Evolutionary conservation across 176 grass and related monocot genomes (phyloP), one percentile per base, ranked within the genome.

Genomic region (Eragrostis curvula): DNA sequence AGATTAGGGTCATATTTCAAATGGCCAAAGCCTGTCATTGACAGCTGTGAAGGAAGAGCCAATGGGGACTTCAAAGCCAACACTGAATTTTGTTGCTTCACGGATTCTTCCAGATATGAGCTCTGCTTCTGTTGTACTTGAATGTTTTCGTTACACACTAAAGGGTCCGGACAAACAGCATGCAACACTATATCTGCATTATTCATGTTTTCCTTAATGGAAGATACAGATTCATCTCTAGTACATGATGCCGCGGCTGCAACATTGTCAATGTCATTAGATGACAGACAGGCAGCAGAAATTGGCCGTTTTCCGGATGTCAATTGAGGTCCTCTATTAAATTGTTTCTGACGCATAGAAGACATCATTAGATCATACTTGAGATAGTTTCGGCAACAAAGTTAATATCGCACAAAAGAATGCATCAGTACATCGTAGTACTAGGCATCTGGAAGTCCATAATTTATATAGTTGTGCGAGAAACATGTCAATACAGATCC

Each of bases 291-390:
- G 49, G 12, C 68, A n/a, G 45, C 39, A 53, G 62, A 53, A 70
- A 70, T 39, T 80, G 53, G 25, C 32, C 65, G 70, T 78, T 76
- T 81, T 15, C 5, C 23, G 47, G 63, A 52, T 55, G 24, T 85
- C 55, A 44, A 76, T 71, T 5, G 32, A 46, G 20, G 23, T 6
- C 71, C 36, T 64, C 0, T 71, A 57, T 51, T 81, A 70, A 16
- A 56, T 64, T 46, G 25, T 81, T 69, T 85, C 87, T 89, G 87
- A 70, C 70, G 81, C 30, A 55, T 15, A 81, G 60, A 84, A 23
- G 21, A 10, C 55, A 79, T 29, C 24, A 80, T 39, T 70, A 44
- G 18, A 20, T 44, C 24, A 84, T 52, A 21, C 21, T 60, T 17
- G 1, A 60, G 57, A 60, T 27, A 60, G 6, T 27, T 12, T 60